Conservation (phyloP, 768 basidiomycete genomes). For the Gloeophyllum trabeum region DNA sequence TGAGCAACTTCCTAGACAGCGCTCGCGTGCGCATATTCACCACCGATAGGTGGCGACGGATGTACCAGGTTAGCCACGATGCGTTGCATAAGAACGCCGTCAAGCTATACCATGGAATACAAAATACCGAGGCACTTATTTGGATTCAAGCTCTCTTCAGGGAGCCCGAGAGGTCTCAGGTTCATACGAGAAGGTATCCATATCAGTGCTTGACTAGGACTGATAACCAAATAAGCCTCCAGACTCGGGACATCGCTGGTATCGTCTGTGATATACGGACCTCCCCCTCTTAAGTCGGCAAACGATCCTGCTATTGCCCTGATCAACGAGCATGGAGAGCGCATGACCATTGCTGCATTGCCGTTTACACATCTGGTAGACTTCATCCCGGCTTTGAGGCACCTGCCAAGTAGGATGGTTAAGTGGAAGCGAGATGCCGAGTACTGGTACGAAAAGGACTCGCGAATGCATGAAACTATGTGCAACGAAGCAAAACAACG, state of each 20-base stretch:
- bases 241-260: slow-evolving; percentile 18
- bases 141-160: slow-evolving; percentile 17
- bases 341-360: slow-evolving; percentile 20
- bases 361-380: slow-evolving; percentile 27
- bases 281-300: slow-evolving; percentile 8
- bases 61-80: slow-evolving; percentile 22
- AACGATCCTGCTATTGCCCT: slow-evolving; percentile 9
- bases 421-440: slow-evolving; percentile 17
- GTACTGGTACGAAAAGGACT: slow-evolving; percentile 14
- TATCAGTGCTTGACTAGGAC: neutral
- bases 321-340: slow-evolving; percentile 14
- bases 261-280: slow-evolving; percentile 15
- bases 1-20: no score
- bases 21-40: no score
- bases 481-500: neutral
- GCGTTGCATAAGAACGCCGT: slow-evolving; percentile 17
- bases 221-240: neutral
- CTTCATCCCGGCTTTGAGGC: slow-evolving; percentile 21
- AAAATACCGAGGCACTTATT: slow-evolving; percentile 19
- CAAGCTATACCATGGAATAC: slow-evolving; percentile 14
- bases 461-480: slow-evolving; percentile 12
- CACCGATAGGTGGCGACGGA: slow-evolving; percentile 21
- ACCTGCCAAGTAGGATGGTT: slow-evolving; percentile 18
- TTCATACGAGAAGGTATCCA: slow-evolving; percentile 16
- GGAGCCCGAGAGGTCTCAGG: slow-evolving; percentile 18